Conservation (phyloP, 345 rosid genomes). For the Salix suchowensis region DNA sequence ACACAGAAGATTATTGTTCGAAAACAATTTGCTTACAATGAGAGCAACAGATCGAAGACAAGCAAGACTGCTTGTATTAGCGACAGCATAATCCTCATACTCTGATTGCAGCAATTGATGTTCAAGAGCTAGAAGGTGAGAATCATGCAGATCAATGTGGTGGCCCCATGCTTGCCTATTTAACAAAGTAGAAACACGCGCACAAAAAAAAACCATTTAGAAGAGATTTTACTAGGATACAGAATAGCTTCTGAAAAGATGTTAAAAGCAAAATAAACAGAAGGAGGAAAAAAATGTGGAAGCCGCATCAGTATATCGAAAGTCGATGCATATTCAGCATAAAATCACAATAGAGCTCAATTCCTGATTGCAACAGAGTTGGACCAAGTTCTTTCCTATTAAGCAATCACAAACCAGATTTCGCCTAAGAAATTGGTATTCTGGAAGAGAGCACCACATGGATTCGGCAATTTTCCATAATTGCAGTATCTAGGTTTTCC, state of each 20-base stretch:
- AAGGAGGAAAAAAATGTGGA: not conserved
- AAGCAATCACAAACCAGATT: too few relatives aligned
- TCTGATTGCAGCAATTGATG: slow-evolving; percentile 44
- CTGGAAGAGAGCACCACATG: too few relatives aligned
- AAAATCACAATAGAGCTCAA: not conserved
- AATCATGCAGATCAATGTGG: slow-evolving; percentile 43
- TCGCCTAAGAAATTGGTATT: too few relatives aligned
- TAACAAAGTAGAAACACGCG: not conserved
- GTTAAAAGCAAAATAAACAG: not conserved
- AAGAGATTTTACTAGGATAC: not conserved
- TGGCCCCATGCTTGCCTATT: slow-evolving; percentile 63
- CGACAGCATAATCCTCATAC: slow-evolving; percentile 53
- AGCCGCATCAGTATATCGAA: not conserved
- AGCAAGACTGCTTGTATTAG: slow-evolving; percentile 47
- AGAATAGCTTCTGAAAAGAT: not conserved
- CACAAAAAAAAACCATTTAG: not conserved
- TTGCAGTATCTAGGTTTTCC: not conserved
- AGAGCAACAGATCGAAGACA: slow-evolving; percentile 54
- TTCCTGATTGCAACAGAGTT: not conserved
- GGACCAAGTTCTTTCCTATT: too few relatives aligned
- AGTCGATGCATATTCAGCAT: not conserved
- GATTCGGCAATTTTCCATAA: not conserved
- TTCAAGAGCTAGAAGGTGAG: slow-evolving; percentile 56
- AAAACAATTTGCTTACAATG: slow-evolving; percentile 33
- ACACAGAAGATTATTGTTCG: not conserved